Evolutionary conservation across 805 yeast genomes (phyloP).

Genomic region (Teunomyces gatunensis): DNA sequence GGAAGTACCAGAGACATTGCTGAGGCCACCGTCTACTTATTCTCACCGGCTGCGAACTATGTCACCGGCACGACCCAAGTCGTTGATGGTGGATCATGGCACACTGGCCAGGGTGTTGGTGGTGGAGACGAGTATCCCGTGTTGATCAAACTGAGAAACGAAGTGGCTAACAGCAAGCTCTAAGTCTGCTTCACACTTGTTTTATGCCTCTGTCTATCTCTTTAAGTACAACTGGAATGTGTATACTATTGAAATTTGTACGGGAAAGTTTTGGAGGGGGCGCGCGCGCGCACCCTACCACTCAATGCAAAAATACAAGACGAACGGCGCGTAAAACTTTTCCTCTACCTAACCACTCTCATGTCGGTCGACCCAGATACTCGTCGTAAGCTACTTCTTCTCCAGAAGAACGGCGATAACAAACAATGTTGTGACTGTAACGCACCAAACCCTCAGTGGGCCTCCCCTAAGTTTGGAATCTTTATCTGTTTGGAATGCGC

Average conservation of each 20-base stretch:
- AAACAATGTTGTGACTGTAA: conserved; percentile 90
- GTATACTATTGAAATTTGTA: too few relatives aligned
- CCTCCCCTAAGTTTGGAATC: conserved; percentile 96
- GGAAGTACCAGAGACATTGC: conserved; percentile 28
- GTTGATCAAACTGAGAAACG: conserved; percentile 16
- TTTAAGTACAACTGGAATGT: background rate
- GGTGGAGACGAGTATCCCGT: conserved; percentile 31
- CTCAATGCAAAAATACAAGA: background rate
- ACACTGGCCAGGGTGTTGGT: conserved; percentile 13
- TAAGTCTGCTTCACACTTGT: background rate
- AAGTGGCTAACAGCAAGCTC: conserved; percentile 11
- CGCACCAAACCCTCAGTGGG: conserved; percentile 99
- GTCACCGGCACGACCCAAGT: conserved; percentile 26
- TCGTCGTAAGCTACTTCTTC: conserved; percentile 67
- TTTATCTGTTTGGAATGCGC: conserved; percentile 98
- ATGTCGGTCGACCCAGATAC: conserved; percentile 92
- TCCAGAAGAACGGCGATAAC: conserved; percentile 81
- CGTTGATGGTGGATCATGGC: conserved; percentile 30
- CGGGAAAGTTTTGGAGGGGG: background rate
- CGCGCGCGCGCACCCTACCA: background rate
- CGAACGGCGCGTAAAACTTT: conserved; percentile 2
- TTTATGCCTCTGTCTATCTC: background rate
- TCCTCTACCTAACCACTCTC: conserved; percentile 2
- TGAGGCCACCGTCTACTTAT: conserved; percentile 27
- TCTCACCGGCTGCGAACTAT: conserved; percentile 25